Percentiles rank a stretch among this genome's conserved stretches.
These are phyloP conservation scores for Ophidiomyces ophidiicola DNA, from an alignment of 2,329 filamentous ascomycete species.

Conservation along the genomic window DNA sequence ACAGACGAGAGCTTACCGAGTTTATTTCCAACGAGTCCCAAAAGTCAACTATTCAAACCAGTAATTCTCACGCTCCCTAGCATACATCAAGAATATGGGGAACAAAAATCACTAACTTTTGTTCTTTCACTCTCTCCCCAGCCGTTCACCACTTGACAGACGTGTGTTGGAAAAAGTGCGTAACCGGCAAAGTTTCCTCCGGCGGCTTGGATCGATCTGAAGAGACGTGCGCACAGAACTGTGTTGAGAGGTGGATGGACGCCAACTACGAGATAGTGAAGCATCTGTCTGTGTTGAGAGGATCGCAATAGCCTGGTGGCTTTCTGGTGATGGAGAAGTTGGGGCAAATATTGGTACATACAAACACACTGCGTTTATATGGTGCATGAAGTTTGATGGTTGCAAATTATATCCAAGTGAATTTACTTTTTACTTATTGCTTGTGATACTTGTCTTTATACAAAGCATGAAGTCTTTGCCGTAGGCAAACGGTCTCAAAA, in stretches of 20 bases:
- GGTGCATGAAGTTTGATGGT: too few species aligned
- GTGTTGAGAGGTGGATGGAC: slow-evolving; percentile 88
- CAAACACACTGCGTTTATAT: too few species aligned
- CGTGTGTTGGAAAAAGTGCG: slow-evolving; percentile 90
- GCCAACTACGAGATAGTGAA: slow-evolving; percentile 72
- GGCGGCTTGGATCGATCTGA: slow-evolving; percentile 64
- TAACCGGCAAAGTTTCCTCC: slow-evolving; percentile 59
- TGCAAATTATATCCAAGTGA: too few species aligned
- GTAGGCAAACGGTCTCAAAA: too few species aligned
- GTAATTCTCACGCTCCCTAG: slow-evolving; percentile 23
- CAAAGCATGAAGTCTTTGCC: too few species aligned
- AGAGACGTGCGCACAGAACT: slow-evolving; percentile 77
- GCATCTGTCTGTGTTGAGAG: slow-evolving; percentile 59
- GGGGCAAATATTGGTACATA: too few species aligned
- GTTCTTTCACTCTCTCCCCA: slow-evolving; percentile 20
- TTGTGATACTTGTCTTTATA: too few species aligned
- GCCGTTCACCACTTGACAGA: slow-evolving; percentile 58
- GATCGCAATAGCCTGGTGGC: slow-evolving; percentile 12
- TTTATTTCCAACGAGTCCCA: slow-evolving; percentile 77
- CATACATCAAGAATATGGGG: neutral
- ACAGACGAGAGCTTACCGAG: slow-evolving; percentile 78
- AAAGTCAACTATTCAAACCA: slow-evolving; percentile 51
- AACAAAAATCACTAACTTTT: slow-evolving; percentile 3
- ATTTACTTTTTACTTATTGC: too few species aligned
- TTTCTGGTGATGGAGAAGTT: neutral